Conservation (phyloP, 257 asterid species). For the Solanum etuberosum region DNA sequence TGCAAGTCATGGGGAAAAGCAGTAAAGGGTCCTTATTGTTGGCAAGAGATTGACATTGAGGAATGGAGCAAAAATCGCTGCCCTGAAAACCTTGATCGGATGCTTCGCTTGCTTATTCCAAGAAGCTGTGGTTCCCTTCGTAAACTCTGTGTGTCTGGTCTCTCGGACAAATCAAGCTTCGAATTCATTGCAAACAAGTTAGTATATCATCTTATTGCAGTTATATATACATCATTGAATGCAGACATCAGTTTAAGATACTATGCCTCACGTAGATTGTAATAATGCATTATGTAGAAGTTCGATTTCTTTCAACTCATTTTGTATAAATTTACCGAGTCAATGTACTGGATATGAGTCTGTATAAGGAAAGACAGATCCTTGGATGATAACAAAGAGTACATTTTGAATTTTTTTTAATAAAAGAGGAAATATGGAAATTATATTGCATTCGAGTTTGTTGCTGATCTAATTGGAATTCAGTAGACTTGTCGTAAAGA, state of each 20-base stretch:
- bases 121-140: constrained; percentile 18
- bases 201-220: not conserved
- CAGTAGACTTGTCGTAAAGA: not conserved
- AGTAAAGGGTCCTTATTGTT: constrained; percentile 30
- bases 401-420: not conserved
- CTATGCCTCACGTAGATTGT: not conserved
- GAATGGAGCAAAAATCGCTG: constrained; percentile 25
- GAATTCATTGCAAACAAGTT: constrained; percentile 23
- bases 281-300: not conserved
- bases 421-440: not conserved
- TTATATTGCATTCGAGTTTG: not conserved
- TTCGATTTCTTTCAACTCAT: not conserved
- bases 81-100: constrained; percentile 9
- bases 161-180: constrained; percentile 11
- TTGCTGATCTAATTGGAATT: not conserved
- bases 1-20: constrained; percentile 30
- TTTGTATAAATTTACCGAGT: not conserved
- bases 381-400: not conserved
- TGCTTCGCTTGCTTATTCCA: constrained; percentile 21
- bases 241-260: not conserved
- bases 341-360: not conserved
- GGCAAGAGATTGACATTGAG: constrained; percentile 40
- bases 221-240: not conserved
- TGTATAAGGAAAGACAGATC: not conserved
- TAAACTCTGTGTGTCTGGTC: constrained; percentile 22